Conservation (phyloP, 2,329 filamentous ascomycete species). For the Fusarium dimerum region DNA sequence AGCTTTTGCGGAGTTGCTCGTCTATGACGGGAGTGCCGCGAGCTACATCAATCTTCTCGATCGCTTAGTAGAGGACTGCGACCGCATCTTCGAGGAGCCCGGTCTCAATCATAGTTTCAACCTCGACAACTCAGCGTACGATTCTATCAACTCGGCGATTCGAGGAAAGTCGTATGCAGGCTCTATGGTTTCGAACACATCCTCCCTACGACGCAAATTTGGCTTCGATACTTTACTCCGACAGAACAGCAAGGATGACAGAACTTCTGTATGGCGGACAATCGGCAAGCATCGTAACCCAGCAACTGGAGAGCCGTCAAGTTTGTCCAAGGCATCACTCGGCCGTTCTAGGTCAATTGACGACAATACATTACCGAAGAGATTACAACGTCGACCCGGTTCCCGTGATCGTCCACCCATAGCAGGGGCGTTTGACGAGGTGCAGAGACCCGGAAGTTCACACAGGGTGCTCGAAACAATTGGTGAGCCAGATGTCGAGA, state of each 20-base stretch:
- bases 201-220: slow-evolving; percentile 81
- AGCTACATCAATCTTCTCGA: slow-evolving; percentile 88
- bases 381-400: slow-evolving; percentile 46
- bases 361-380: slow-evolving; percentile 55
- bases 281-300: slow-evolving; percentile 76
- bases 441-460: slow-evolving; percentile 57
- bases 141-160: slow-evolving; percentile 58
- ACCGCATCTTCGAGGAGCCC: slow-evolving; percentile 78
- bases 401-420: slow-evolving; percentile 63
- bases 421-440: slow-evolving; percentile 63
- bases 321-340: slow-evolving; percentile 66
- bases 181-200: slow-evolving; percentile 82
- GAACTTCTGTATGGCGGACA: slow-evolving; percentile 81
- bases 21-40: slow-evolving; percentile 73
- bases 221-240: slow-evolving; percentile 75
- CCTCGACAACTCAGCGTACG: slow-evolving; percentile 48
- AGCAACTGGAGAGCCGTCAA: slow-evolving; percentile 61
- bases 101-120: slow-evolving; percentile 43
- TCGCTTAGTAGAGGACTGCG: slow-evolving; percentile 84
- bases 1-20: slow-evolving; percentile 84
- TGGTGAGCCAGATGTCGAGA: slow-evolving; percentile 55
- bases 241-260: slow-evolving; percentile 77
- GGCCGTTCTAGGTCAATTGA: slow-evolving; percentile 75
- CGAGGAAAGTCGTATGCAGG: slow-evolving; percentile 65
- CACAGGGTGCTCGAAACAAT: slow-evolving; percentile 60